phyloP scores from a whole-genome alignment of 805 yeast genomes.

The Wickerhamomyces silvicola region DNA sequence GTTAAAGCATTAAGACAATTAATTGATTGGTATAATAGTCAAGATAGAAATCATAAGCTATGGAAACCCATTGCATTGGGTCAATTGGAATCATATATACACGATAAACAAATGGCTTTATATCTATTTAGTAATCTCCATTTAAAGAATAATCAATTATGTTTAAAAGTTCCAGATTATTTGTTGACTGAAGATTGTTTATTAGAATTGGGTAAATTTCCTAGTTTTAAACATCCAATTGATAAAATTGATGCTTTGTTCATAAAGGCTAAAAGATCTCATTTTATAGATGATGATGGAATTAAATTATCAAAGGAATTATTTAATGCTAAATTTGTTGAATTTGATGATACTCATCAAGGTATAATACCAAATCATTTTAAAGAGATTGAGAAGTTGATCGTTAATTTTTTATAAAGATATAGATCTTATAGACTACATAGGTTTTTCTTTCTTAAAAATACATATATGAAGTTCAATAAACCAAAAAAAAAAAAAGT shows the following conservation, averaged over 20 bases:
- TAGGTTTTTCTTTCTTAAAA: too few relatives aligned
- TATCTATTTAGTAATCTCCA: slow-evolving; percentile 15
- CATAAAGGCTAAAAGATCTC: slow-evolving; percentile 37
- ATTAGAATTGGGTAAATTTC: slow-evolving; percentile 24
- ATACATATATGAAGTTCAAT: too few relatives aligned
- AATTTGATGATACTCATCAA: slow-evolving; percentile 5
- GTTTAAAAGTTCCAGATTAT: slow-evolving; percentile 22
- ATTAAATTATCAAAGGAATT: slow-evolving; percentile 1
- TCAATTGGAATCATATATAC: too few relatives aligned
- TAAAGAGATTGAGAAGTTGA: slow-evolving; percentile 1
- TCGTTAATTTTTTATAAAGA: slow-evolving; percentile 1
- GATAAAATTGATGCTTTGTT: slow-evolving; percentile 27
- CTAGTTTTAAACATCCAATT: slow-evolving; percentile 5
- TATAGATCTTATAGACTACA: too few relatives aligned
- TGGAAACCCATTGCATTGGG: too few relatives aligned
- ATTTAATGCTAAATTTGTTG: slow-evolving; percentile 2
- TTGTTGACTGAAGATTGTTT: slow-evolving; percentile 9
- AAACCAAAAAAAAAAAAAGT: too few relatives aligned
- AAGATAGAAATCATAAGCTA: too few relatives aligned
- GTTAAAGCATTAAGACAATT: slow-evolving; percentile 6
- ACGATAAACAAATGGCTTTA: slow-evolving; percentile 5
- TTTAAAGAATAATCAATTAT: slow-evolving; percentile 10
- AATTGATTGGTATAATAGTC: too few relatives aligned
- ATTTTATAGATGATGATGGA: slow-evolving; percentile 31
- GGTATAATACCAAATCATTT: slow-evolving; percentile 6